Evolutionary conservation across 345 rosid species (phyloP).

Genomic region (Mercurialis annua): DNA sequence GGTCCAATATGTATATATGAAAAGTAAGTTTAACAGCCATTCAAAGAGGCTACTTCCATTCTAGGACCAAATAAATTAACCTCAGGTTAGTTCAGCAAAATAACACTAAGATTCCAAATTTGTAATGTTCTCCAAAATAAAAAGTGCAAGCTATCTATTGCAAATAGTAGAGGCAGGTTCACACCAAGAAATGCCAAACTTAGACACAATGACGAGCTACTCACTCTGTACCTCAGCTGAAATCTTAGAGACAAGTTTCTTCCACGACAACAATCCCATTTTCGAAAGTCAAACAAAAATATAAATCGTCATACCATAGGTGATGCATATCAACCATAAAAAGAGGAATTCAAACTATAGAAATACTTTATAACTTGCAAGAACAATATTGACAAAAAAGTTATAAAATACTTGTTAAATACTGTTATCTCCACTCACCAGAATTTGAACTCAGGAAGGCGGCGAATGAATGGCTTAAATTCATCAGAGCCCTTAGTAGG

Average conservation of each 20-base stretch:
- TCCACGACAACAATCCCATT: neutral
- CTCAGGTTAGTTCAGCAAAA: neutral
- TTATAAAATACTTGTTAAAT: neutral
- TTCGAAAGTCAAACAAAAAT: neutral
- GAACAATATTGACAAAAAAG: neutral
- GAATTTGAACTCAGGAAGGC: slow-evolving; percentile 96
- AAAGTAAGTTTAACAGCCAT: neutral
- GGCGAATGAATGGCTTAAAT: slow-evolving; percentile 91
- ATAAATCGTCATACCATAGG: too few species aligned
- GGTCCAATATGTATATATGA: neutral
- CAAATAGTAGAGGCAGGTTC: neutral
- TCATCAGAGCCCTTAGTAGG: slow-evolving; percentile 97
- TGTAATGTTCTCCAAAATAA: neutral
- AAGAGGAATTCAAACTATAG: neutral
- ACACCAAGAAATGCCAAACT: neutral
- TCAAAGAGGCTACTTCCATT: neutral
- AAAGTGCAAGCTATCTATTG: neutral
- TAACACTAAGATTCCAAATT: neutral
- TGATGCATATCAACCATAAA: neutral
- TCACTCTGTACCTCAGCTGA: too few species aligned
- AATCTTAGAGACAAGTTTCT: neutral
- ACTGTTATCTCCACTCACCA: slow-evolving; percentile 45
- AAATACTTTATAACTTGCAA: neutral
- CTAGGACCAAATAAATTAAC: neutral
- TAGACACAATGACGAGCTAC: neutral